Conservation (phyloP, 1,139 yeast species). For the Candida buenavistaensis region DNA sequence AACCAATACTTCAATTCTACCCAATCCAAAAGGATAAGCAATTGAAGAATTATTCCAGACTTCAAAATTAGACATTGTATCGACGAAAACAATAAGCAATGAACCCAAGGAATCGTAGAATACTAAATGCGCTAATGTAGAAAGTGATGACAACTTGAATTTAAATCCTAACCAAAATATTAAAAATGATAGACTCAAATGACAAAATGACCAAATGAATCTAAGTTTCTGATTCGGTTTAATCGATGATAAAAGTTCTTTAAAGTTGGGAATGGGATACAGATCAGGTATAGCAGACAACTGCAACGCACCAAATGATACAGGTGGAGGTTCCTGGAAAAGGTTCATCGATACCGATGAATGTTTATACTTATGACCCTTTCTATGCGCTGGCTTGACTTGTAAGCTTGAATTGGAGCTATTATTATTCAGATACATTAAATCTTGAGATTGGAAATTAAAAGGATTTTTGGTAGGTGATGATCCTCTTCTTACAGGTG, state of each 20-base stretch:
- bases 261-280: constrained; percentile 72
- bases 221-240: constrained; percentile 54
- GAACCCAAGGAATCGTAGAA: constrained; percentile 88
- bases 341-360: constrained; percentile 96
- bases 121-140: constrained; percentile 82
- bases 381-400: constrained; percentile 69
- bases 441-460: constrained; percentile 47
- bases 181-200: constrained; percentile 53
- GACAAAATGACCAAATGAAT: constrained; percentile 65
- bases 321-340: constrained; percentile 85
- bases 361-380: constrained; percentile 94
- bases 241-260: constrained; percentile 61
- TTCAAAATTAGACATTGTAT: constrained; percentile 82
- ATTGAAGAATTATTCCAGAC: constrained; percentile 88
- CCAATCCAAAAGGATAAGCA: constrained; percentile 88
- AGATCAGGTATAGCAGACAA: constrained; percentile 74
- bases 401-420: constrained; percentile 29
- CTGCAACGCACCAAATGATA: constrained; percentile 46
- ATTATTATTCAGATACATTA: constrained; percentile 25
- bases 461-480: constrained; percentile 43
- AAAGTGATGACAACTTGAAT: constrained; percentile 59
- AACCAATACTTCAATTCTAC: constrained; percentile 80
- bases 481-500: constrained; percentile 27
- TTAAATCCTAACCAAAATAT: constrained; percentile 64
- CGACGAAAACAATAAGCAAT: constrained; percentile 67